Evolutionary conservation across 441 rosid genomes (phyloP), one percentile per base, ranked within the genome.

Genomic region (Bruguiera hainesii): DNA sequence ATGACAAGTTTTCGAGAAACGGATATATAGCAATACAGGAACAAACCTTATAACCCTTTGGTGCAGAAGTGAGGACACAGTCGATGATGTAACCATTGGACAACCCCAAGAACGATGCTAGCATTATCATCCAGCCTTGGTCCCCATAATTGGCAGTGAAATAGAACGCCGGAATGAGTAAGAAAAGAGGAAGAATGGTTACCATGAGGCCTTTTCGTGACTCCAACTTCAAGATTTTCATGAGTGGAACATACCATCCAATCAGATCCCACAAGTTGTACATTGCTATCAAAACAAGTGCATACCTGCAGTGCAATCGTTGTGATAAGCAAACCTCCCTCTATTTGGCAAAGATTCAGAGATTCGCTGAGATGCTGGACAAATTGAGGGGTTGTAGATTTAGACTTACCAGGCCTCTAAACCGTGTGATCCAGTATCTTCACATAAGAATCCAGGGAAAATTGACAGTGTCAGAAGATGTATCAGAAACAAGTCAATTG

Each of bases 61-160:
- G 91, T 48, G 89, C 91, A 1, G 76, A 33, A 60, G 91, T 83
- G 2, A 86, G 78, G 48, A 89, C 78, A 23, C 91, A 89, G 29
- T 82, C 88, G 0, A 91, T 87, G 63, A 89, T 75, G 69, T 86
- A 84, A 28, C 96, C 93, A 3, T 84, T 87, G 20, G 82, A 76
- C 52, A 85, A 51, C 46, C 94, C 96, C 71, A 83, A 70, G 65
- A 90, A 64, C n/a, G 82, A 82, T 6, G 91, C 85, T 7, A 88
- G 71, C 79, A 82, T 37, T 59, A 88, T 85, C 96, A 86, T 90
- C 91, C 87, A 90, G 42, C 90, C 96, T 62, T 86, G 94, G 50
- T 81, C 85, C 19, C 84, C 96, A 13, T 79, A 82, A 59, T 80
- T 86, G 31, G 91, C 85, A 0, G 88, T 84, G 80, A 86, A 82